Percentiles rank a stretch among this genome's conserved stretches.
These are phyloP conservation scores for Globisporangium perplexum DNA, from an alignment of 352 stramenopile species.

Conservation along the genomic window DNA sequence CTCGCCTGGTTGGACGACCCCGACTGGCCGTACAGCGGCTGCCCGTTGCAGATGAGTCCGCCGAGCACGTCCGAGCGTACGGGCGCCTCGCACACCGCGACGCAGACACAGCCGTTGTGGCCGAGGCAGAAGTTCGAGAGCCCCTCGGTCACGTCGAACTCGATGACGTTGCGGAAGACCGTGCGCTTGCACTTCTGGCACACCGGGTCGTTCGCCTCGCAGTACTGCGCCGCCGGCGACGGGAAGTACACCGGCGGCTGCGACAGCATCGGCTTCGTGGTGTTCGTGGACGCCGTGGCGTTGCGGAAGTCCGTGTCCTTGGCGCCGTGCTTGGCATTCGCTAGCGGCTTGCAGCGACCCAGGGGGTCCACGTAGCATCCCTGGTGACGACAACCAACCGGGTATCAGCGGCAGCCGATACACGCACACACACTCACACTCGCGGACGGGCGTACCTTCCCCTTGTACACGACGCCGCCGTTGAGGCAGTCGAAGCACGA, in stretches of 20 bases:
- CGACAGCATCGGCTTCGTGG: constrained; percentile 12
- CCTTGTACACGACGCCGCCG: constrained; percentile 14
- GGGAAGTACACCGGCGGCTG: constrained; percentile 19
- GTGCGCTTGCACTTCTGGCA: constrained; percentile 27
- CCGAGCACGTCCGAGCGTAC: constrained; percentile 21
- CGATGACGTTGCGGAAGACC: constrained; percentile 34
- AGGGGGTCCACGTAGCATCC: constrained; percentile 14
- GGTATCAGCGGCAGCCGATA: background rate
- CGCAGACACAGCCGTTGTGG: constrained; percentile 32
- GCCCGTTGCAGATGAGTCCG: constrained; percentile 21
- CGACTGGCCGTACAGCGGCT: constrained; percentile 2
- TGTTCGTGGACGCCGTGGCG: constrained; percentile 7
- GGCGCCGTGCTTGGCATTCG: constrained; percentile 10
- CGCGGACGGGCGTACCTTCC: constrained; percentile 7
- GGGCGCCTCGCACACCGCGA: constrained; percentile 34
- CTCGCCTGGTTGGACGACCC: constrained; percentile 18
- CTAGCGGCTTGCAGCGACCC: constrained; percentile 9
- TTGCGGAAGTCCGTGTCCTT: constrained; percentile 25
- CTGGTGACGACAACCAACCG: background rate
- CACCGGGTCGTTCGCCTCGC: constrained; percentile 27
- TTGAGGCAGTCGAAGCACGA: constrained; percentile 54
- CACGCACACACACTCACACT: constrained; percentile 16
- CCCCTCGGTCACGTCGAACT: constrained; percentile 25
- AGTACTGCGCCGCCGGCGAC: constrained; percentile 26
- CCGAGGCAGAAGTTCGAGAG: constrained; percentile 30